Percentiles rank a stretch among this genome's conserved stretches.
Evolutionary conservation across 306 rosid species (phyloP).

Genomic region (Arachis stenosperma): DNA sequence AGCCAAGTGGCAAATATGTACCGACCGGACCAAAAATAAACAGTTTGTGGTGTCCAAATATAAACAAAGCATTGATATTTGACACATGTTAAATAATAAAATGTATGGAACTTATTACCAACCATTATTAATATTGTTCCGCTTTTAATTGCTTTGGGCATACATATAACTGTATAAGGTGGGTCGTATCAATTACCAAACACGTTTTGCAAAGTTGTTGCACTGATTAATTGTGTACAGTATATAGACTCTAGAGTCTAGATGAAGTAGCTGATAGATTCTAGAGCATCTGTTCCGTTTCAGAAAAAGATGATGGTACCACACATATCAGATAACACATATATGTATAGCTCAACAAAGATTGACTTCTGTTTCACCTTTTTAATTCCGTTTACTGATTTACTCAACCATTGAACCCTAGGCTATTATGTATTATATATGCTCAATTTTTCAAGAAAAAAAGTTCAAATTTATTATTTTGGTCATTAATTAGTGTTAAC

Average conservation of each 20-base stretch:
- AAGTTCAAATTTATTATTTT: no score
- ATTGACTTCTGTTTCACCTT: background rate
- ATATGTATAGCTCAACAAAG: background rate
- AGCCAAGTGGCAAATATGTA: constrained; percentile 36
- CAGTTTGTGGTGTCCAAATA: constrained; percentile 20
- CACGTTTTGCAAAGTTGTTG: constrained; percentile 2
- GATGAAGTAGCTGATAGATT: constrained; percentile 17
- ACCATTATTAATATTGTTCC: background rate
- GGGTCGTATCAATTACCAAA: constrained; percentile 19
- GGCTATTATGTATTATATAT: background rate
- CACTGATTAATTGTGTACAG: background rate
- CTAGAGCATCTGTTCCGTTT: constrained; percentile 7
- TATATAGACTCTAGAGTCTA: background rate
- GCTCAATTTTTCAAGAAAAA: no score
- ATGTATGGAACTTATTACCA: background rate
- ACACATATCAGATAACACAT: background rate
- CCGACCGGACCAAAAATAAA: constrained; percentile 3
- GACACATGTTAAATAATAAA: constrained; percentile 9
- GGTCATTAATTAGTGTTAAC: no score
- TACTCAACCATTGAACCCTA: background rate
- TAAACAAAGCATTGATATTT: constrained; percentile 28
- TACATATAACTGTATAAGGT: background rate
- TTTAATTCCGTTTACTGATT: background rate
- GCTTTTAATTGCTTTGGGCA: constrained; percentile 1
- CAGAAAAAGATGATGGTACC: constrained; percentile 22